A percentile compares a stretch with the other conserved stretches of the same genome.
Evolutionary conservation across 805 yeast genomes (phyloP).

Genomic region (baker's yeast (Saccharomyces cerevisiae)): DNA sequence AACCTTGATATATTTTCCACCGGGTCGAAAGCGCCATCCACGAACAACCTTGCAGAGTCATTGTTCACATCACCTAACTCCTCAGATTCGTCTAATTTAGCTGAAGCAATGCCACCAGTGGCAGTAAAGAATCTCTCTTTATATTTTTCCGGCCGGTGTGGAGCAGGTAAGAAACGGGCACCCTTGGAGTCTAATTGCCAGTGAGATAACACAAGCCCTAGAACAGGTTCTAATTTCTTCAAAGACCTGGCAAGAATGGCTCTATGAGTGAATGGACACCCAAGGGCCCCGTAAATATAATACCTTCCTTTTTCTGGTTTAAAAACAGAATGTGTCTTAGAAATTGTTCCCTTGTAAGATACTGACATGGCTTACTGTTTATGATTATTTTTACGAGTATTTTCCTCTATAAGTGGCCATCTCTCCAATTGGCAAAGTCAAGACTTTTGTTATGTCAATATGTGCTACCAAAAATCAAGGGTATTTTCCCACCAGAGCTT

Average conservation of each 20-base stretch:
- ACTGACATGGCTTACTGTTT: neutral
- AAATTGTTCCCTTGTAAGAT: neutral
- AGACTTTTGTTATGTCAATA: neutral
- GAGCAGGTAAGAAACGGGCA: neutral
- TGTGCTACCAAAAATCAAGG: neutral
- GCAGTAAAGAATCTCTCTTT: constrained; percentile 4
- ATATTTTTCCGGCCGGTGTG: neutral
- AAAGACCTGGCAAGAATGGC: neutral
- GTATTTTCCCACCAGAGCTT: neutral
- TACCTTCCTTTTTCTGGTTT: neutral
- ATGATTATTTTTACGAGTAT: neutral
- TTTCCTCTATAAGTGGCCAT: neutral
- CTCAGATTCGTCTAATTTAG: neutral
- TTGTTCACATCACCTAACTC: neutral
- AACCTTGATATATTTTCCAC: neutral
- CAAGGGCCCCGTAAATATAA: neutral
- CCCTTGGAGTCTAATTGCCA: neutral
- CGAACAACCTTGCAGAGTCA: neutral
- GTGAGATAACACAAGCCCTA: neutral
- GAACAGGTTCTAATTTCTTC: neutral
- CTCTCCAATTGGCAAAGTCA: neutral
- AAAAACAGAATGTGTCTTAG: neutral
- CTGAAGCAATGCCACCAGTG: constrained; percentile 16
- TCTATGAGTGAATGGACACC: neutral
- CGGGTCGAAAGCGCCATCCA: neutral